phyloP scores from a whole-genome alignment of 2,329 filamentous ascomycete species.

The Aureobasidium sp. region DNA sequence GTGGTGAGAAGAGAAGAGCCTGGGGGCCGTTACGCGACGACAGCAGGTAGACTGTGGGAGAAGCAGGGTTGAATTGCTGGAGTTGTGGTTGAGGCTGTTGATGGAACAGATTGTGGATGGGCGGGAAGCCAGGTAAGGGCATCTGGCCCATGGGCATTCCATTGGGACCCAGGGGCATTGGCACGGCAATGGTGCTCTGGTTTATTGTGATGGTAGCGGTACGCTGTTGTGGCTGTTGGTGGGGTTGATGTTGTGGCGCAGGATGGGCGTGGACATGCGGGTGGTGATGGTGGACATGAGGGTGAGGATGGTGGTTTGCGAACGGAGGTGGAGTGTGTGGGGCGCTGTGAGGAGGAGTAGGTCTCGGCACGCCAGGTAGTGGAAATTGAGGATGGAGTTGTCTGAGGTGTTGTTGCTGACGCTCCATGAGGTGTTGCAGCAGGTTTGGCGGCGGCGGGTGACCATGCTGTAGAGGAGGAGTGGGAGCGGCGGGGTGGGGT shows the following conservation, averaged over 20 bases:
- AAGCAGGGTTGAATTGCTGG: slow-evolving; percentile 19
- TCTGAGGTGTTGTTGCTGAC: neutral
- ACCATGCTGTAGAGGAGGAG: neutral
- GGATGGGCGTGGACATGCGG: neutral
- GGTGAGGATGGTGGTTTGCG: neutral
- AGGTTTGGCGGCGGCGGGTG: neutral
- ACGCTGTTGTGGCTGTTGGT: neutral
- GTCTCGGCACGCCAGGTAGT: neutral
- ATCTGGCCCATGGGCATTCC: neutral
- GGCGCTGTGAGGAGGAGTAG: neutral
- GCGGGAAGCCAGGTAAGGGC: slow-evolving; percentile 5
- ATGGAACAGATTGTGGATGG: neutral
- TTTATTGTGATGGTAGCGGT: slow-evolving; percentile 7
- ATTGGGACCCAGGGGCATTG: neutral
- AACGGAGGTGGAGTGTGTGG: neutral
- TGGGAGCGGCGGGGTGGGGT: neutral
- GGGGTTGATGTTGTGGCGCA: neutral
- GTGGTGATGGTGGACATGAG: neutral
- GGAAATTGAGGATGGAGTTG: slow-evolving; percentile 2
- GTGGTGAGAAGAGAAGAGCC: slow-evolving; percentile 37
- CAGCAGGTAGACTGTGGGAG: slow-evolving; percentile 32
- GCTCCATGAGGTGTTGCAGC: slow-evolving; percentile 4
- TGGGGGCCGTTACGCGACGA: slow-evolving; percentile 41
- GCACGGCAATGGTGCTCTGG: slow-evolving; percentile 6
- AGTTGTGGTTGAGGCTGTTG: neutral